A percentile compares a stretch with the other conserved stretches of the same genome.
Evolutionary conservation across 2,329 filamentous ascomycete species (phyloP).

Genomic region (Cryphonectria radicalis): DNA sequence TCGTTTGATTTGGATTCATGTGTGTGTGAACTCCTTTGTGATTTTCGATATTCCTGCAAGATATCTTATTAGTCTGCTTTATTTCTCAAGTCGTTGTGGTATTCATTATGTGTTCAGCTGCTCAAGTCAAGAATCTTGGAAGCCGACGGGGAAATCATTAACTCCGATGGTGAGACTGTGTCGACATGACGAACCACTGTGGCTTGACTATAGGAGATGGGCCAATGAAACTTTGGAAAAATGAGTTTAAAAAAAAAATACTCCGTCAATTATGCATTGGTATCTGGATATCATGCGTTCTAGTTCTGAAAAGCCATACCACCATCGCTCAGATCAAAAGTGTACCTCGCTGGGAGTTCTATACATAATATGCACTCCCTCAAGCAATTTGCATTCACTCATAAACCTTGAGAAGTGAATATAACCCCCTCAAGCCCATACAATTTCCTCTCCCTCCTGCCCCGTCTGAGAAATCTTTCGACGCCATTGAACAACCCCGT

Average conservation of each 20-base stretch:
- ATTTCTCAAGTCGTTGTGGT: too few relatives aligned
- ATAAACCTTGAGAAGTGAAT: neutral
- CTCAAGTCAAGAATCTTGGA: too few relatives aligned
- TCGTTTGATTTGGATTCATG: too few relatives aligned
- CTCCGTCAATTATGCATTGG: conserved; percentile 1
- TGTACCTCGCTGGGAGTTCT: neutral
- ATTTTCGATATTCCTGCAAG: too few relatives aligned
- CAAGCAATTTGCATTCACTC: neutral
- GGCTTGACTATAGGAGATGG: too few relatives aligned
- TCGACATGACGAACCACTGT: too few relatives aligned
- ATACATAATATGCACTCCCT: neutral
- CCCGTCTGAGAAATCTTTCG: neutral
- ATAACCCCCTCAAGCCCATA: neutral
- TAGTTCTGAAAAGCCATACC: neutral
- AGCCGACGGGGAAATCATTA: too few relatives aligned
- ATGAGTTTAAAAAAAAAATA: neutral
- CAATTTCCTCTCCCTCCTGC: neutral
- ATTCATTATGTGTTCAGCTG: too few relatives aligned
- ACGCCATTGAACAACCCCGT: neutral
- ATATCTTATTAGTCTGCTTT: too few relatives aligned
- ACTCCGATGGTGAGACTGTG: too few relatives aligned
- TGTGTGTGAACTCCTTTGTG: too few relatives aligned
- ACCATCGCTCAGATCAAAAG: neutral
- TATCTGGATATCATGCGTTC: conserved; percentile 3
- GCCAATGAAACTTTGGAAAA: too few relatives aligned